Percentiles rank a stretch among this genome's conserved stretches.
Conservation (phyloP, 352 stramenopile species). For the Halophytophthora batemanensis region DNA sequence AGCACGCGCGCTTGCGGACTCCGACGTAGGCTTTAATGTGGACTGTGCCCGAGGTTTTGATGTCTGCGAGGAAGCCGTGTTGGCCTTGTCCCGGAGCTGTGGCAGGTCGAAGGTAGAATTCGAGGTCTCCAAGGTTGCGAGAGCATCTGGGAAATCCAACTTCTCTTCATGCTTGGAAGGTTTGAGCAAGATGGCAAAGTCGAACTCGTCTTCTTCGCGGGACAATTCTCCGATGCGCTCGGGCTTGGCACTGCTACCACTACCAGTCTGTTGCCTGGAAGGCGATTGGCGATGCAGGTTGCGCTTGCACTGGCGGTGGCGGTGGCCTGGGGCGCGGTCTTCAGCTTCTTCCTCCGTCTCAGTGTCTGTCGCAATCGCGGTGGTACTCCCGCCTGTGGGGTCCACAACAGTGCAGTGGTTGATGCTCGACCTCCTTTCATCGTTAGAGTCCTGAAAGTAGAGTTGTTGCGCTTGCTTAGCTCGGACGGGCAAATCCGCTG, state of each 20-base stretch:
- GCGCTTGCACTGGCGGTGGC: conserved; percentile 1
- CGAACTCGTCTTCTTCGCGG: conserved; percentile 69
- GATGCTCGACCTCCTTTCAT: conserved; percentile 12
- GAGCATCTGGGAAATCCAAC: conserved; percentile 30
- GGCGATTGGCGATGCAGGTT: conserved; percentile 3
- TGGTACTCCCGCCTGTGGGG: conserved; percentile 7
- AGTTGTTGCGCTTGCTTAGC: conserved; percentile 16
- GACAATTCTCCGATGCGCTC: conserved; percentile 63
- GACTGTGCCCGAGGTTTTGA: conserved; percentile 3
- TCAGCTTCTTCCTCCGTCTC: conserved; percentile 1
- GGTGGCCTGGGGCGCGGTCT: background rate
- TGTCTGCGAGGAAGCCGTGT: background rate
- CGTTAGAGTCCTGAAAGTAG: conserved; percentile 20
- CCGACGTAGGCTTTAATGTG: conserved; percentile 13
- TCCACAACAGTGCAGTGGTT: conserved; percentile 12
- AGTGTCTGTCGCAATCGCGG: conserved; percentile 1
- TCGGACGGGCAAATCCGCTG: conserved; percentile 1
- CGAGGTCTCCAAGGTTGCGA: background rate
- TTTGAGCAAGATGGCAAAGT: conserved; percentile 85
- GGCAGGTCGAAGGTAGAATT: background rate
- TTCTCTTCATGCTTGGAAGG: conserved; percentile 65
- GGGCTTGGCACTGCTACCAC: conserved; percentile 4
- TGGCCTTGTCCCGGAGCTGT: background rate
- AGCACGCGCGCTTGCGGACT: conserved; percentile 17
- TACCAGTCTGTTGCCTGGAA: conserved; percentile 9